Percentiles rank a stretch among this genome's conserved stretches.
Evolutionary conservation across 2,329 filamentous ascomycete genomes (phyloP).

Genomic region (Conoideocrella luteorostrata): DNA sequence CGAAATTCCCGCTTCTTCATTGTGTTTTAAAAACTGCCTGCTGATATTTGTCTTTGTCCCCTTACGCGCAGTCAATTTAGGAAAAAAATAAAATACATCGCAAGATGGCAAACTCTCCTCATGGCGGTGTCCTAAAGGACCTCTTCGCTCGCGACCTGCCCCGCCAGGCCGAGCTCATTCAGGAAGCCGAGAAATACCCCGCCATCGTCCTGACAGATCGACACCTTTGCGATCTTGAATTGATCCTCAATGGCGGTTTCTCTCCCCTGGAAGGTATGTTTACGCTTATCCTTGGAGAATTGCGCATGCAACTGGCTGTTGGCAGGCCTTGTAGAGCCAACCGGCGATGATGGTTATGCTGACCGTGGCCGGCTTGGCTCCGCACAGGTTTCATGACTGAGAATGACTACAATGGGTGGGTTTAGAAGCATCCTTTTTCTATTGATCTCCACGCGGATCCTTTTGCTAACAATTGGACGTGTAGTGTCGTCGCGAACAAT

Average conservation of each 20-base stretch:
- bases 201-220: slow-evolving; percentile 83
- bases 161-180: slow-evolving; percentile 69
- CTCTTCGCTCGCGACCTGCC: slow-evolving; percentile 88
- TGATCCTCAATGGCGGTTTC: slow-evolving; percentile 97
- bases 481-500: slow-evolving; percentile 79
- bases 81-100: slow-evolving; percentile 7
- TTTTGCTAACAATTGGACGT: background rate
- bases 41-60: background rate
- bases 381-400: slow-evolving; percentile 86
- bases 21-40: background rate
- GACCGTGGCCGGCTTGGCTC: slow-evolving; percentile 6
- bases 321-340: too few species aligned
- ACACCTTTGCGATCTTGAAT: slow-evolving; percentile 94
- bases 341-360: too few species aligned
- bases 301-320: background rate
- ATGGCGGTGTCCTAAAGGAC: slow-evolving; percentile 96
- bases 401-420: slow-evolving; percentile 91
- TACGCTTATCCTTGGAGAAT: too few species aligned
- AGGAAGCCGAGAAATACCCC: slow-evolving; percentile 80
- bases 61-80: too few species aligned
- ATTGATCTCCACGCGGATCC: too few species aligned
- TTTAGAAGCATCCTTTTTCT: too few species aligned
- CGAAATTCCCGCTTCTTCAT: slow-evolving; percentile 8
- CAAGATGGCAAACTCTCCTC: slow-evolving; percentile 63
- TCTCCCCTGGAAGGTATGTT: slow-evolving; percentile 87